Percentiles rank a stretch among this genome's conserved stretches.
These are phyloP conservation scores for Acrocalymma vagum DNA, from an alignment of 2,329 filamentous ascomycete species.

Conservation along the genomic window DNA sequence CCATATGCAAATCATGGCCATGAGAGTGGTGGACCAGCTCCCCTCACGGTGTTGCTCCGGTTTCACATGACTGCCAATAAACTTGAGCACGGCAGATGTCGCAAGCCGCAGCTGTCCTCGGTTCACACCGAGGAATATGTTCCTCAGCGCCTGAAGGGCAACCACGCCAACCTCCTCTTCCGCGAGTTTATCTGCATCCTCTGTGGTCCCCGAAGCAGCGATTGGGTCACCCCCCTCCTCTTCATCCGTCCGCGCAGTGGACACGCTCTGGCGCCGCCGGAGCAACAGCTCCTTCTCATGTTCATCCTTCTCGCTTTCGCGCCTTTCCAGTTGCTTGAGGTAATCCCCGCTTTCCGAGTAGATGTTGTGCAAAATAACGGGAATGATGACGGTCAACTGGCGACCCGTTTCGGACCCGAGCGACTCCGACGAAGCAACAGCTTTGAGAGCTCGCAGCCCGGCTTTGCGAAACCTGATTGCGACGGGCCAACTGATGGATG, in stretches of 20 bases:
- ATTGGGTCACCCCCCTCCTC: constrained; percentile 71
- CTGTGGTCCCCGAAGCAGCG: constrained; percentile 80
- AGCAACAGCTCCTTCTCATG: constrained; percentile 69
- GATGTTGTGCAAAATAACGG: constrained; percentile 86
- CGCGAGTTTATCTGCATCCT: constrained; percentile 87
- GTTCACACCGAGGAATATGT: constrained; percentile 84
- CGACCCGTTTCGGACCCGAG: constrained; percentile 77
- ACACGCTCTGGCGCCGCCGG: constrained; percentile 78
- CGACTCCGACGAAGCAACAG: constrained; percentile 80
- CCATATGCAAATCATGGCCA: constrained; percentile 83
- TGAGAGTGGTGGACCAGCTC: constrained; percentile 84
- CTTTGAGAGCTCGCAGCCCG: constrained; percentile 76
- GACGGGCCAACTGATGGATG: constrained; percentile 72
- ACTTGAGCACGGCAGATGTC: constrained; percentile 76
- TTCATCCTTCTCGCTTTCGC: constrained; percentile 73
- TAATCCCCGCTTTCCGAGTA: constrained; percentile 78
- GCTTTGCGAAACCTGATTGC: constrained; percentile 68
- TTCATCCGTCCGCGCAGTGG: constrained; percentile 77
- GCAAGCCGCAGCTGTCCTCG: constrained; percentile 81
- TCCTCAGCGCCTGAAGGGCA: constrained; percentile 85
- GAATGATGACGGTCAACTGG: constrained; percentile 81
- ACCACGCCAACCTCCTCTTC: constrained; percentile 88
- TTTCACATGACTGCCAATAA: constrained; percentile 62
- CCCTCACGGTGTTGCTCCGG: constrained; percentile 41
- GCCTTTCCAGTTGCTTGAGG: constrained; percentile 72